Percentiles rank a stretch among this genome's conserved stretches.
Evolutionary conservation across 306 rosid genomes (phyloP).

Genomic region (Corylus americana): DNA sequence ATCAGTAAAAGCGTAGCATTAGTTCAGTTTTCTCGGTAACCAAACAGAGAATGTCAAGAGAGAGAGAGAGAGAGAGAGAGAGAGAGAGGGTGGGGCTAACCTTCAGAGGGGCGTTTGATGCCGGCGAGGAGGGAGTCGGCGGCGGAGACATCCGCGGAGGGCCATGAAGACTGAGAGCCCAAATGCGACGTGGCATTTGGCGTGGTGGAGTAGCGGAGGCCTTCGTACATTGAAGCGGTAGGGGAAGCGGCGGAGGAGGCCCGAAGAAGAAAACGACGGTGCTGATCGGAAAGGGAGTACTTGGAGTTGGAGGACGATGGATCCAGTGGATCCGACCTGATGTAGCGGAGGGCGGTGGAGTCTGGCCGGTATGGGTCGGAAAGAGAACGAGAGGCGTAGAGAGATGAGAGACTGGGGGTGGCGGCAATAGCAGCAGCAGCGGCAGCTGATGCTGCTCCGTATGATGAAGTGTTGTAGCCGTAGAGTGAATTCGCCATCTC

Average conservation of each 20-base stretch:
- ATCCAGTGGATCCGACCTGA: slow-evolving; percentile 11
- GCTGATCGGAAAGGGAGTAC: slow-evolving; percentile 21
- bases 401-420: slow-evolving; percentile 10
- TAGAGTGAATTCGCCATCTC: slow-evolving; percentile 42
- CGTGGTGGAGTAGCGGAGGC: slow-evolving; percentile 27
- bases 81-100: slow-evolving; percentile 29
- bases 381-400: slow-evolving; percentile 14
- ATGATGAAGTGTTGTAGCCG: slow-evolving; percentile 43
- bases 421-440: slow-evolving; percentile 28
- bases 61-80: slow-evolving; percentile 9
- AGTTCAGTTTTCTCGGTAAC: not conserved
- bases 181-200: slow-evolving; percentile 43
- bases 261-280: slow-evolving; percentile 28
- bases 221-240: slow-evolving; percentile 34
- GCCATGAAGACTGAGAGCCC: slow-evolving; percentile 59
- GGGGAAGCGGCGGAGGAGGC: slow-evolving; percentile 38
- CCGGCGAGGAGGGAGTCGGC: slow-evolving; percentile 42
- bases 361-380: slow-evolving; percentile 33
- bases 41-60: not conserved
- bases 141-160: slow-evolving; percentile 34
- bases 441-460: slow-evolving; percentile 27
- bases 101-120: slow-evolving; percentile 75
- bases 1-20: not conserved
- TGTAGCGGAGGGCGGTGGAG: slow-evolving; percentile 17
- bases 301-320: slow-evolving; percentile 3